Base-by-base conservation (phyloP, 306 rosid species). In the Sesbania bispinosa region DNA sequence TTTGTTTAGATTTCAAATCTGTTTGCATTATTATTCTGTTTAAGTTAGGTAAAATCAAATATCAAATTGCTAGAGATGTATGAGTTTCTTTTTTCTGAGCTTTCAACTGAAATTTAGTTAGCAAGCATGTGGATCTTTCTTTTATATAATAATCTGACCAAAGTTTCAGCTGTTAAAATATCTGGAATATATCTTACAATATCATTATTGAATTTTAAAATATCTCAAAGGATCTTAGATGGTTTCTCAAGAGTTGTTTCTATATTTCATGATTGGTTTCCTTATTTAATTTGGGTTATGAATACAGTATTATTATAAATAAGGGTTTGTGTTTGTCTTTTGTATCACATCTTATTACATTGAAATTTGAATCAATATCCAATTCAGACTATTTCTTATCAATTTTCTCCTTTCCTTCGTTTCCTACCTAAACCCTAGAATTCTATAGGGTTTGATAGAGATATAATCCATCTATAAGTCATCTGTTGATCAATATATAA, bases 1-100 rank as follows among this genome's bases (percentile, higher is more conserved):
- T 94, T 78, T 47, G 83, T 75, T 26, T 57, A 48, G 53, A 23
- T 42, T 62, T 47, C 39, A 24, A 24, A 59, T 48, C 10, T 43
- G n/a, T 55, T 41, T 62, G 24, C 14, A 18, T 43, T 53, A 10
- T 67, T 39, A 67, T 68, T 77, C 35, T 66, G 33, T 36, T 59
- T n/a, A 51, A 47, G 36, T 69, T 55, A 27, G 13, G 29, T 38
- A 24, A 60, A 50, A 27, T 65, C 52, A 14, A 20, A 36, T 63
- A 58, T 53, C 62, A 32, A 48, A 59, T 65, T 81, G n/a, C 61
- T 47, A 29, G 16, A 53, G 64, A 52, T 73, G 69, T 41, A 33
- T 6, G 51, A 24, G 42, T 62, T 70, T 43, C 43, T 70, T 3
- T 32, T 18, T 52, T 71, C 29, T 54, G 62, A 4, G 29, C 61